Base-by-base conservation (phyloP, 148 eudicot species). In the Amaranthus palmeri region DNA sequence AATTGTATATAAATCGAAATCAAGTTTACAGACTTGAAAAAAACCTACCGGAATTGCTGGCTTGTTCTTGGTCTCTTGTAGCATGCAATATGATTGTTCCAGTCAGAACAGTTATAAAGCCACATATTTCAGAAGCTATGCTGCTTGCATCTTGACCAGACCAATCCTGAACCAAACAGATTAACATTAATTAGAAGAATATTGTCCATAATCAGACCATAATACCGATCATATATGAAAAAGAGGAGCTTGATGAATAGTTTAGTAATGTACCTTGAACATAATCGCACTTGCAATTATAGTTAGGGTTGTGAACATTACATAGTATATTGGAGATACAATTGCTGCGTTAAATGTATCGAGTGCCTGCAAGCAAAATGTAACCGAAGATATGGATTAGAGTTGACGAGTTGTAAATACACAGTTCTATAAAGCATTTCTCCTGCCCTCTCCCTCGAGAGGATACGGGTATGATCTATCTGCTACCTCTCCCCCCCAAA, bases 311-410 rank as follows among this genome's bases (percentile, higher is more conserved):
- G 97, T 90, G 83, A 92, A 92, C 96, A 90, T 92, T 73, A 90
- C 97, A 65, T 92, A 92, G 65, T 92, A 90, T 74, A 92, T 90
- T 10, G 97, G 97, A 78, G 97, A 90, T 69, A 92, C 97, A 60
- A 92, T 75, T 44, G 96, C 97, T 2, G 97, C 81, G 65, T 82
- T 88, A 80, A 90, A 90, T 51, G 92, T 85, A 82, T 89, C 96
- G 56, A 92, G 81, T 17, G 96, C 93, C 96, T 92, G 82, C 43
- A 75, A 80, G 14, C 44, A 75, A 59, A 45, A 61, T 9, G 41
- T 47, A 40, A n/a, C 18, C 36, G 11, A 61, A 10, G 47, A 47
- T 15, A 55, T 43, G 41, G 48, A 65, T 8, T 5, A 57, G 10
- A 46, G 40, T 7, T 51, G 55, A 62, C 18, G 55, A 42, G 9